Evolutionary conservation across 371 early-diverging fungal genomes (phyloP).

Genomic region (Coemansia sp.): DNA sequence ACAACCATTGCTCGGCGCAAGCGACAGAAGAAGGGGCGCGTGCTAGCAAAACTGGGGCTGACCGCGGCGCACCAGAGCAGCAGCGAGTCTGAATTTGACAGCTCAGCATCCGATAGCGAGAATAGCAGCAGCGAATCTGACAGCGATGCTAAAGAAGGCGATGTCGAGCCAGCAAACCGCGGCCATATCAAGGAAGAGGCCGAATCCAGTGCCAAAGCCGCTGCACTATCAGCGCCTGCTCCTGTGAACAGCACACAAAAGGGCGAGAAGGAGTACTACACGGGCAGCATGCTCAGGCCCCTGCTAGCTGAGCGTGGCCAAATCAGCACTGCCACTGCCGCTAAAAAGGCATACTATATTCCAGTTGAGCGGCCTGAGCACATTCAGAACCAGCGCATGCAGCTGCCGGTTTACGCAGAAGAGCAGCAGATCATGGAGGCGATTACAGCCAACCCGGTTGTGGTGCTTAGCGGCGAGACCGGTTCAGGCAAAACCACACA

Average conservation of each 20-base stretch:
- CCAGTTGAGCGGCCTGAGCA: slow-evolving; percentile 71
- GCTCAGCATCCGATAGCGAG: slow-evolving; percentile 38
- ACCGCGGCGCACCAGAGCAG: slow-evolving; percentile 9
- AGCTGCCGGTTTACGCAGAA: slow-evolving; percentile 89
- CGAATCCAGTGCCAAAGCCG: not conserved
- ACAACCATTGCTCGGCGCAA: slow-evolving; percentile 41
- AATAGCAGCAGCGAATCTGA: slow-evolving; percentile 1
- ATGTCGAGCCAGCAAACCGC: not conserved
- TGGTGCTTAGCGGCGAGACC: slow-evolving; percentile 96
- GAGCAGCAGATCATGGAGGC: slow-evolving; percentile 97
- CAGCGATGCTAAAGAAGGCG: not conserved
- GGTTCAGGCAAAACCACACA: slow-evolving; percentile 99
- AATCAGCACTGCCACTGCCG: not conserved
- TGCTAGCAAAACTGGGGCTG: slow-evolving; percentile 43
- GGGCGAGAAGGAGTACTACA: slow-evolving; percentile 5
- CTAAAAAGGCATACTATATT: slow-evolving; percentile 69
- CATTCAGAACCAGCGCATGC: slow-evolving; percentile 72
- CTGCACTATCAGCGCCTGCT: not conserved
- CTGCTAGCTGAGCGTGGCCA: slow-evolving; percentile 26
- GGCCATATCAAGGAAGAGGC: too few relatives aligned
- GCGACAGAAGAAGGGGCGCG: slow-evolving; percentile 50
- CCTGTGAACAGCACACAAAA: not conserved
- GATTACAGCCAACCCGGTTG: slow-evolving; percentile 78
- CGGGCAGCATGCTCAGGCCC: slow-evolving; percentile 42
- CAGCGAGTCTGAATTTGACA: slow-evolving; percentile 46